Evolutionary conservation across 208 protist species (phyloP).

Genomic region (Trichomonas vaginalis): DNA sequence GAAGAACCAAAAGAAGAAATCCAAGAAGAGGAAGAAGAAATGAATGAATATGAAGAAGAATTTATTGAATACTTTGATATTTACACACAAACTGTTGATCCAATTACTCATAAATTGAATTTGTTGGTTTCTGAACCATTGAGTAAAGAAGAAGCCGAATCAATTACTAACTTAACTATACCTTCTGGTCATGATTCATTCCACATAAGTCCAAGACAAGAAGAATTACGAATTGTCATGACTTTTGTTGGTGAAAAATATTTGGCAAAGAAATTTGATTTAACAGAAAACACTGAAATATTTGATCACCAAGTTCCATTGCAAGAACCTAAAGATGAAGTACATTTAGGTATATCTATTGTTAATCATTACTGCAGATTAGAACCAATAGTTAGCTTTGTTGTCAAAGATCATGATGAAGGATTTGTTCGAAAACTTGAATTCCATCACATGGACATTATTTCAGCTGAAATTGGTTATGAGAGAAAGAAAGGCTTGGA

Average conservation of each 20-base stretch:
- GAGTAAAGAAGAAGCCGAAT: not conserved
- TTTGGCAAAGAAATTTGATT: not conserved
- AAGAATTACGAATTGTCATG: not conserved
- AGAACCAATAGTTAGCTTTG: not conserved
- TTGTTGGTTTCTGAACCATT: not conserved
- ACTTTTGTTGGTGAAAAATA: not conserved
- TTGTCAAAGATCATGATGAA: not conserved
- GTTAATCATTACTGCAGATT: not conserved
- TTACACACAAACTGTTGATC: not conserved
- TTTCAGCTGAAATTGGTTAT: not conserved
- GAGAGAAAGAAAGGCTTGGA: not conserved
- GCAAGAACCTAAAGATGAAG: too few species aligned
- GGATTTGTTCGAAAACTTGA: not conserved
- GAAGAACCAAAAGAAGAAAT: not conserved
- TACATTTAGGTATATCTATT: too few species aligned
- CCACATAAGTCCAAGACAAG: not conserved
- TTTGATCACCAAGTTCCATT: not conserved
- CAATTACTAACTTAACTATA: not conserved
- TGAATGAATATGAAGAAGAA: not conserved
- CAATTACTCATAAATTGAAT: not conserved
- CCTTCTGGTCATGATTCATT: not conserved
- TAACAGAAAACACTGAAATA: not conserved
- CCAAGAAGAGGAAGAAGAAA: not conserved
- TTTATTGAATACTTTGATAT: not conserved
- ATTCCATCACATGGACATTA: not conserved